Conservation (phyloP, 106 monocot species). For the Cymbidium sinense region DNA sequence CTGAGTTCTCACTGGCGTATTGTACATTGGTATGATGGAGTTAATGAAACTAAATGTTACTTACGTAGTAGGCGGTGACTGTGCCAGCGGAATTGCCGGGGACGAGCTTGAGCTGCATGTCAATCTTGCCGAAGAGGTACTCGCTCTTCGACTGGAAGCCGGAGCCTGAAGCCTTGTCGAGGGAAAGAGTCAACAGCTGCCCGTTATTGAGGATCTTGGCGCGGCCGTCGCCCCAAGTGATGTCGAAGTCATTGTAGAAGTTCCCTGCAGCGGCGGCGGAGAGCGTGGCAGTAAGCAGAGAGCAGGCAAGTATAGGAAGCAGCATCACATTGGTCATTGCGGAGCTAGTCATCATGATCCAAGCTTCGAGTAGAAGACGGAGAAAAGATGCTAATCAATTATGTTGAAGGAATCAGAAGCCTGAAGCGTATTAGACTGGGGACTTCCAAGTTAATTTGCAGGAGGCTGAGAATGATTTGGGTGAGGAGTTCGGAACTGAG, state of each 20-base stretch:
- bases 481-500: too few relatives aligned
- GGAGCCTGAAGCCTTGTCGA: conserved; percentile 11
- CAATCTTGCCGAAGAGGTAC: conserved; percentile 22
- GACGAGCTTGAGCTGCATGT: conserved; percentile 27
- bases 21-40: neutral
- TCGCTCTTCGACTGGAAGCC: conserved; percentile 19
- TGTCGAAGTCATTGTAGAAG: conserved; percentile 11
- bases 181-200: conserved; percentile 9
- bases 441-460: too few relatives aligned
- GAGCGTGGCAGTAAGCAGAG: neutral
- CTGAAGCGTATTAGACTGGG: too few relatives aligned
- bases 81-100: conserved; percentile 23
- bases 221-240: conserved; percentile 19
- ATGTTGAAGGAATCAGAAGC: too few relatives aligned
- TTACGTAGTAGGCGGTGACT: conserved; percentile 21
- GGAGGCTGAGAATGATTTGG: too few relatives aligned
- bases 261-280: neutral
- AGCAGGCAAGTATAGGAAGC: conserved; percentile 3
- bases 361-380: too few relatives aligned
- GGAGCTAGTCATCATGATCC: too few relatives aligned
- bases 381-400: too few relatives aligned
- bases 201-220: conserved; percentile 14
- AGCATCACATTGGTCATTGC: too few relatives aligned
- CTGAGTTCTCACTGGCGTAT: neutral
- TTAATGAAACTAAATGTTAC: neutral